Base-by-base conservation (phyloP, 202 grass and related monocot species). In the Panicum hallii region DNA sequence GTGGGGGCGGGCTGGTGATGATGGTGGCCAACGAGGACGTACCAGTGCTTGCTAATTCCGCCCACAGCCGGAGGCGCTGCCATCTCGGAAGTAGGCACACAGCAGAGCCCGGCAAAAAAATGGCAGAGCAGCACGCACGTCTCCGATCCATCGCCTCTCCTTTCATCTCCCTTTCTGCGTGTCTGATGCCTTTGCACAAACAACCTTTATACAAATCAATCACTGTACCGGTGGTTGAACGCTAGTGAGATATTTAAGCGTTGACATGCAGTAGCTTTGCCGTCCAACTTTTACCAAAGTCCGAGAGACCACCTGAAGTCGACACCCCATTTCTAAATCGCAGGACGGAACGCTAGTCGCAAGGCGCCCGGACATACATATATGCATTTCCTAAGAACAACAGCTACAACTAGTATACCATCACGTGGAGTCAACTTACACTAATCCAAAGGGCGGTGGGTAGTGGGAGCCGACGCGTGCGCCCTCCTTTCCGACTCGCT, bases 41-140 rank as follows among this genome's bases (percentile, higher is more conserved):
- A 55, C 17, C 40, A 56, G 15, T n/a, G 14, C 46, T 72, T 63
- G 53, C 56, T 84, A 77, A 69, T 84, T 20, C 45, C 7, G 28
- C 45, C n/a, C 28, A 17, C 46, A 60, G 22, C 14, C 30, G 2
- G 30, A 53, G 71, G 19, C 11, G 40, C n/a, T 38, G 82, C 54
- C 71, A 75, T 53, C 12, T 67, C 11, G 67, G 36, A 56, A 76
- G 9, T 57, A 22, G 71, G 12, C 11, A 30, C 17, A 53, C 22
- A n/a, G 14, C 46, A 44, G 55, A 22, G 52, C 3, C 50, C 19
- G 70, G 14, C 36, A 75, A 83, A 55, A 67, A 66, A 3, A 43
- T 83, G 44, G 43, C 55, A 64, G 32, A 26, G 26, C 26, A 26
- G 26, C 26, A 26, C 26, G 26, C 26, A 26, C 26, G 1, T 26